These are phyloP conservation scores for Nepenthes gracilis DNA, from an alignment of 148 eudicot species.

Conservation along the genomic window DNA sequence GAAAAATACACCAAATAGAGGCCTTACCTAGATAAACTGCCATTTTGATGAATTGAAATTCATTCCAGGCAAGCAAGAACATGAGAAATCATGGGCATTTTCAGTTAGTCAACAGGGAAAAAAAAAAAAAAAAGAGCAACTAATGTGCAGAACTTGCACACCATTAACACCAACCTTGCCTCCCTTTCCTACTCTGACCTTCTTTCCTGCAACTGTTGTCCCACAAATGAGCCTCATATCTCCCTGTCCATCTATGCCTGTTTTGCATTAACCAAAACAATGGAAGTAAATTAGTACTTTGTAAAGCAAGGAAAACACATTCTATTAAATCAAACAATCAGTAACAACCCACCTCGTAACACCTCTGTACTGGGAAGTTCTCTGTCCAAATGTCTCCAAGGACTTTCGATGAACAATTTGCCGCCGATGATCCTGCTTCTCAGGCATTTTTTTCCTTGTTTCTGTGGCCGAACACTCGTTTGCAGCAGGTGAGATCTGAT, in stretches of 20 bases:
- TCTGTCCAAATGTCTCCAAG: slow-evolving; percentile 89
- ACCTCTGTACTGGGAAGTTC: slow-evolving; percentile 95
- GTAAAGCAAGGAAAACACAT: background rate
- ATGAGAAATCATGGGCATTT: slow-evolving; percentile 1
- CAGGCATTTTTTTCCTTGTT: slow-evolving; percentile 50
- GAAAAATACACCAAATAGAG: slow-evolving; percentile 3
- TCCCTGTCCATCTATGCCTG: slow-evolving; percentile 82
- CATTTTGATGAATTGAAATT: background rate
- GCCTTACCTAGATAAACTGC: slow-evolving; percentile 80
- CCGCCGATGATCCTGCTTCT: slow-evolving; percentile 35
- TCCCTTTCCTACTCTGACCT: slow-evolving; percentile 95
- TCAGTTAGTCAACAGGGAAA: background rate
- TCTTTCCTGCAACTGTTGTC: slow-evolving; percentile 88
- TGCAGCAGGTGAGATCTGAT: slow-evolving; percentile 33
- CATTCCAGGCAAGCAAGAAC: slow-evolving; percentile 9
- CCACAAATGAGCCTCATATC: slow-evolving; percentile 74
- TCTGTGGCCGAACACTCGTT: slow-evolving; percentile 34
- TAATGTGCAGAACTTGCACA: background rate
- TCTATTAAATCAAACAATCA: background rate
- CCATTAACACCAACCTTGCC: slow-evolving; percentile 46
- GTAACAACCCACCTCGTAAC: slow-evolving; percentile 58
- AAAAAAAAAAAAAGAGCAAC: slow-evolving; percentile 1
- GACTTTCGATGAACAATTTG: slow-evolving; percentile 90
- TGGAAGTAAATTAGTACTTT: background rate
- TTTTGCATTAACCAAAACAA: background rate